Conservation (phyloP, 345 rosid genomes). For the Mercurialis annua region DNA sequence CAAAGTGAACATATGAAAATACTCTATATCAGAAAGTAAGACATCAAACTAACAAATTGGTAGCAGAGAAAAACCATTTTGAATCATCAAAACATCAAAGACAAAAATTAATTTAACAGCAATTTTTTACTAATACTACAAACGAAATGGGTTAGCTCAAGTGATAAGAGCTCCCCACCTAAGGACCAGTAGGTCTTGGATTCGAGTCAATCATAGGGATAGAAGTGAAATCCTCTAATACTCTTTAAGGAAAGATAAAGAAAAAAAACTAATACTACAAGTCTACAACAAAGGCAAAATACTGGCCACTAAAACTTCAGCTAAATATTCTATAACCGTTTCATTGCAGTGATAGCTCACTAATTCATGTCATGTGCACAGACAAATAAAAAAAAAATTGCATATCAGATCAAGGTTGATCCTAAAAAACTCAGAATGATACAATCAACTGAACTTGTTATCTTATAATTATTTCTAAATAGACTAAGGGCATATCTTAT, state of each 20-base stretch:
- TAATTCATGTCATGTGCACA: background rate
- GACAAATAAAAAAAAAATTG: background rate
- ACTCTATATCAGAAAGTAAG: background rate
- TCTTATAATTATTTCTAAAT: background rate
- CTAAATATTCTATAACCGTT: background rate
- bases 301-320: background rate
- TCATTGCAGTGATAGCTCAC: background rate
- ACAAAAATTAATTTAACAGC: background rate
- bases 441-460: background rate
- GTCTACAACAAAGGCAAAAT: background rate
- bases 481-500: background rate
- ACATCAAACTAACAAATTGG: background rate
- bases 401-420: background rate
- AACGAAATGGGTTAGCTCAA: too few relatives aligned
- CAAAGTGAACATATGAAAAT: background rate
- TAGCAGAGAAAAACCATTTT: background rate
- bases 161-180: too few relatives aligned
- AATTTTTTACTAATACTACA: conserved; percentile 3
- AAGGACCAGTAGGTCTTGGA: too few relatives aligned
- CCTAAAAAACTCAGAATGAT: background rate
- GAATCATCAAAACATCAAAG: background rate
- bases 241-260: too few relatives aligned
- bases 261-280: too few relatives aligned
- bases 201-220: too few relatives aligned
- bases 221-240: too few relatives aligned